These are phyloP conservation scores for Fusarium neocosmosporiellum DNA, from an alignment of 2,329 filamentous ascomycete genomes.

Conservation along the genomic window DNA sequence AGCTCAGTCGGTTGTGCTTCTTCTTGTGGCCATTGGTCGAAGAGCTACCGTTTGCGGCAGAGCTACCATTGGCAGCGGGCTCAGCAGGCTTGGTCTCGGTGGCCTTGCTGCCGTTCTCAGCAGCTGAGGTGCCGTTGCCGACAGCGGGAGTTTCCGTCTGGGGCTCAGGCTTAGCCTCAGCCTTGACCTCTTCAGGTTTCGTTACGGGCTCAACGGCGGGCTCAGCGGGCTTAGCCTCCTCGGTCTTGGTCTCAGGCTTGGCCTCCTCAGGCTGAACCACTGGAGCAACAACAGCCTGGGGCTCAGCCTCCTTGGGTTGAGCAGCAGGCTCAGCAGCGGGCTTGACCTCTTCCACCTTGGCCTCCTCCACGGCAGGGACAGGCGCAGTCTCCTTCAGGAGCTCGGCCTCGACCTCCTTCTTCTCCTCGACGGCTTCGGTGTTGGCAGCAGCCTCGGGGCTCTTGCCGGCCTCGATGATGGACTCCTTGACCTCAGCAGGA, in stretches of 20 bases:
- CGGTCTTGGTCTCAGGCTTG: neutral
- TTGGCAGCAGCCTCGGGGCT: slow-evolving; percentile 75
- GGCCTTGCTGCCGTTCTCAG: slow-evolving; percentile 38
- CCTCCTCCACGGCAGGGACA: slow-evolving; percentile 52
- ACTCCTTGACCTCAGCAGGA: slow-evolving; percentile 72
- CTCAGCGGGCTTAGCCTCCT: neutral
- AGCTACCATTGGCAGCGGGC: slow-evolving; percentile 37
- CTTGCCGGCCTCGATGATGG: slow-evolving; percentile 73
- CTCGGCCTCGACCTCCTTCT: slow-evolving; percentile 77
- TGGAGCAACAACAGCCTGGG: neutral
- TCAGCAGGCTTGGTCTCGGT: slow-evolving; percentile 40
- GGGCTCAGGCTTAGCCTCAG: slow-evolving; percentile 18
- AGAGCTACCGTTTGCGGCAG: slow-evolving; percentile 29
- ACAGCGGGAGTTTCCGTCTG: slow-evolving; percentile 31
- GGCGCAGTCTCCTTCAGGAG: slow-evolving; percentile 72
- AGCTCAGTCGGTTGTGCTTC: slow-evolving; percentile 74
- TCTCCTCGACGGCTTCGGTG: slow-evolving; percentile 74
- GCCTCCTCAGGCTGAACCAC: slow-evolving; percentile 1
- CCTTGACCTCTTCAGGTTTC: slow-evolving; percentile 8
- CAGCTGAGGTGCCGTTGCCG: slow-evolving; percentile 35
- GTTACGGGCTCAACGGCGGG: slow-evolving; percentile 14
- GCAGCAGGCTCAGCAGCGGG: too few species aligned
- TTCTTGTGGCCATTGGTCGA: slow-evolving; percentile 63
- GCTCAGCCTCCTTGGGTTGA: slow-evolving; percentile 1
- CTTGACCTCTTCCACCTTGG: too few species aligned